phyloP scores from a whole-genome alignment of 805 yeast species.

The Wickerhamomyces ciferrii region DNA sequence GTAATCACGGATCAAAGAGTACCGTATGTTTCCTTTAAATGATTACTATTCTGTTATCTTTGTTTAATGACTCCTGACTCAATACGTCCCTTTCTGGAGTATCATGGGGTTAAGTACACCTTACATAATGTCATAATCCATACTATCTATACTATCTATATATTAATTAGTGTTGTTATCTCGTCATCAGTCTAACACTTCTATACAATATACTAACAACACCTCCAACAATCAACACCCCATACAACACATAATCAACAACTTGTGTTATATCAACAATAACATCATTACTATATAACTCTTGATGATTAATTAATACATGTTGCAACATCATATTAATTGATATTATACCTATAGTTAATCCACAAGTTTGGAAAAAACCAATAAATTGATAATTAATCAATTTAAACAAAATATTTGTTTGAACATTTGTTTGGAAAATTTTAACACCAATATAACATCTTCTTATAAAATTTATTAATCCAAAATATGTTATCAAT shows the following conservation, averaged over 20 bases:
- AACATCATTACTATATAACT: too few species aligned
- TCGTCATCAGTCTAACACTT: neutral
- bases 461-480: conserved; percentile 13
- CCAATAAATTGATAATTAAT: conserved; percentile 16
- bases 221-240: neutral
- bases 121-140: too few species aligned
- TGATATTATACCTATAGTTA: conserved; percentile 7
- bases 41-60: too few species aligned
- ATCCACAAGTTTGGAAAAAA: conserved; percentile 6
- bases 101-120: neutral
- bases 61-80: neutral
- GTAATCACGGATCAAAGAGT: neutral
- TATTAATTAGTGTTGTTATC: too few species aligned
- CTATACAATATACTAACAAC: neutral
- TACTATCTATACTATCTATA: too few species aligned
- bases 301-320: neutral
- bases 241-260: neutral
- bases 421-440: conserved; percentile 8
- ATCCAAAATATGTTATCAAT: conserved; percentile 10
- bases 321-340: conserved; percentile 4
- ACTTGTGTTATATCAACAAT: too few species aligned
- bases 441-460: conserved; percentile 16
- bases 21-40: neutral
- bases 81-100: neutral
- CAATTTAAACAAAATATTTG: conserved; percentile 13